phyloP scores from a whole-genome alignment of 805 yeast species.

The Brettanomyces bruxellensis region DNA sequence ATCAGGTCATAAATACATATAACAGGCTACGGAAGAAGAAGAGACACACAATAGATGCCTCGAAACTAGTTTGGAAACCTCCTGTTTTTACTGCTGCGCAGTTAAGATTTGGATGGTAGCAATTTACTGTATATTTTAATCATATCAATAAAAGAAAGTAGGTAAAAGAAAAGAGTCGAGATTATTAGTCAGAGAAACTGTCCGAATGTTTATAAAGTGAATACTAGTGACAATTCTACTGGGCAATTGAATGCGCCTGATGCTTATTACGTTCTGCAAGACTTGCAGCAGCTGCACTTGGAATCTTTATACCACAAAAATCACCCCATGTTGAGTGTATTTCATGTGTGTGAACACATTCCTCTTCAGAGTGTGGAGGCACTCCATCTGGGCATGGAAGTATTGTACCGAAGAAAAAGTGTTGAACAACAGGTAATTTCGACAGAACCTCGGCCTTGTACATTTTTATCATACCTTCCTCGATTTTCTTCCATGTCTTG shows the following conservation, averaged over 20 bases:
- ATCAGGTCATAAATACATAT: slow-evolving; percentile 68
- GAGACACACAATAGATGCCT: slow-evolving; percentile 68
- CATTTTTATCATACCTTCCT: slow-evolving; percentile 94
- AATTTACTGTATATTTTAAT: neutral
- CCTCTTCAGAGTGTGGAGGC: slow-evolving; percentile 20
- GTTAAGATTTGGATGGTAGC: slow-evolving; percentile 86
- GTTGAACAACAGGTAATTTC: slow-evolving; percentile 91
- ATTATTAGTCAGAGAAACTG: neutral
- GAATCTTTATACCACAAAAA: slow-evolving; percentile 94
- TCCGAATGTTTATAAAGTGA: neutral
- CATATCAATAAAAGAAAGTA: neutral
- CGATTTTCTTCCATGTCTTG: slow-evolving; percentile 81
- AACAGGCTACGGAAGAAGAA: slow-evolving; percentile 58
- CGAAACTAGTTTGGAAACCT: slow-evolving; percentile 79
- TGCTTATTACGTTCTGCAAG: slow-evolving; percentile 35
- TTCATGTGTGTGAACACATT: slow-evolving; percentile 20
- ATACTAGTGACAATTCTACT: neutral
- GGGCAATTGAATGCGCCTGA: slow-evolving; percentile 8
- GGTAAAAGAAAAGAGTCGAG: neutral
- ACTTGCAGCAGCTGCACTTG: slow-evolving; percentile 90
- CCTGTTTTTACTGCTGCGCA: slow-evolving; percentile 96
- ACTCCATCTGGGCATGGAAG: slow-evolving; percentile 69
- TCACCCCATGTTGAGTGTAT: slow-evolving; percentile 77
- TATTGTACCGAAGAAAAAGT: slow-evolving; percentile 73
- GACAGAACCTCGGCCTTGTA: slow-evolving; percentile 86